phyloP scores from a whole-genome alignment of 2,329 filamentous ascomycete genomes.

The Niveomyces coronatus region DNA sequence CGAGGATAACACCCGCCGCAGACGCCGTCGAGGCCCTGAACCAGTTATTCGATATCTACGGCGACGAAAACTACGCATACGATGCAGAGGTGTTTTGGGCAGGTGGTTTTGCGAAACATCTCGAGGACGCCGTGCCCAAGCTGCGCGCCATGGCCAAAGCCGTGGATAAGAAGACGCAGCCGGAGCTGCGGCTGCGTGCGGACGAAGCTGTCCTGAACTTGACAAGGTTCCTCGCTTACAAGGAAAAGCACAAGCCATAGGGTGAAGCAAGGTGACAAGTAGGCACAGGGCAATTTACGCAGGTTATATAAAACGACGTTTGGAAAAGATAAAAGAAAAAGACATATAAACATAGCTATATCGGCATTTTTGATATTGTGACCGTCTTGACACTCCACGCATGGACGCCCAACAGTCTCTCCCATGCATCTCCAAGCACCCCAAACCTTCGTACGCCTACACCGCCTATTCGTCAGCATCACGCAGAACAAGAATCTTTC shows the following conservation, averaged over 20 bases:
- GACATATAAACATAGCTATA: too few species aligned
- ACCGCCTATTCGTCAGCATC: too few species aligned
- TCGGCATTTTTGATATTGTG: too few species aligned
- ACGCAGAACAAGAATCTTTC: background rate
- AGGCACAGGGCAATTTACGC: background rate
- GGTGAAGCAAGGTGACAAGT: conserved; percentile 3
- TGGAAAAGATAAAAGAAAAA: conserved; percentile 5
- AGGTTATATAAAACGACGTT: conserved; percentile 7
- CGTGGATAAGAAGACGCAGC: conserved; percentile 48
- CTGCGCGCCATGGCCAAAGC: conserved; percentile 46
- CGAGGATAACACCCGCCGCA: conserved; percentile 42
- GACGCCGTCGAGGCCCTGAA: conserved; percentile 55
- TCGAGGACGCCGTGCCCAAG: conserved; percentile 45
- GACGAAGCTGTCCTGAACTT: conserved; percentile 54
- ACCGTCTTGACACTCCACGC: too few species aligned
- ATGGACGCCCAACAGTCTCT: too few species aligned
- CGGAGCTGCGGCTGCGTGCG: conserved; percentile 46
- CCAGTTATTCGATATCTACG: conserved; percentile 58
- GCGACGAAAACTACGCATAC: conserved; percentile 46
- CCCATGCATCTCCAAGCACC: background rate
- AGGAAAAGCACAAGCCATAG: conserved; percentile 44
- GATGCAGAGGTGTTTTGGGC: conserved; percentile 56
- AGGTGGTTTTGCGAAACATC: conserved; percentile 46
- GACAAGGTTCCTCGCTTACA: conserved; percentile 52
- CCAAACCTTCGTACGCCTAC: background rate